Base-by-base conservation (phyloP, 768 basidiomycete species). In the Kwoniella mangroviensis region DNA sequence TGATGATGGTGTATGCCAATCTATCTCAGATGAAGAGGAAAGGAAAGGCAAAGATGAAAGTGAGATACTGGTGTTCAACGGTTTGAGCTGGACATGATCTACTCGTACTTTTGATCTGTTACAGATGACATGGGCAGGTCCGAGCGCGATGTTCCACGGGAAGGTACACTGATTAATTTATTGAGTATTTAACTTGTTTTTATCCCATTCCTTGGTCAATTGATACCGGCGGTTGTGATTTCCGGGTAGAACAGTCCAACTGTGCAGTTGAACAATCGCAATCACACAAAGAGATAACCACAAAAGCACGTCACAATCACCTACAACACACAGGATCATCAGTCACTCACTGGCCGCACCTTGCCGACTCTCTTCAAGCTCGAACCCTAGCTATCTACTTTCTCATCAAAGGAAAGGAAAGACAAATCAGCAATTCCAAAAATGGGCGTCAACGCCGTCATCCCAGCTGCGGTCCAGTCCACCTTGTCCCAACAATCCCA, bases 381-480 rank as follows among this genome's bases (percentile, higher is more conserved):
- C 45, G 45, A 49, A 13, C 11, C 19, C 45, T 49, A 13, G 45
- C 45, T 19, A 15, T 49, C 13, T 1, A 49, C 0, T 40, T 2
- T 34, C 22, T 12, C 17, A 28, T 40, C 58, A 59, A 42, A 22
- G 7, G 41, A 42, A 28, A 34, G 6, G 34, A 34, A 34, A 7
- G 34, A 7, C 9, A 7, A 34, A 34, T 34, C 34, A 34, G 34
- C 34, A 49, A 49, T 15, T 10, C 45, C 28, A 10, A 56, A 24
- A 56, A 64, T 67, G 65, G 45, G 59, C 53, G 62, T 53, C 40
- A 67, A 73, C 54, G 70, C 74, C 6, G 63, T 78, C 61, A 75
- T 78, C 11, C 70, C 72, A 21, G 76, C 76, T 15, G 68, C 71
- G 0, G 62, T 75, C 2, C 43, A 68, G 19, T 56, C 55, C 12